Evolutionary conservation across 345 rosid genomes (phyloP).

Genomic region (Moricandia moricandioides): DNA sequence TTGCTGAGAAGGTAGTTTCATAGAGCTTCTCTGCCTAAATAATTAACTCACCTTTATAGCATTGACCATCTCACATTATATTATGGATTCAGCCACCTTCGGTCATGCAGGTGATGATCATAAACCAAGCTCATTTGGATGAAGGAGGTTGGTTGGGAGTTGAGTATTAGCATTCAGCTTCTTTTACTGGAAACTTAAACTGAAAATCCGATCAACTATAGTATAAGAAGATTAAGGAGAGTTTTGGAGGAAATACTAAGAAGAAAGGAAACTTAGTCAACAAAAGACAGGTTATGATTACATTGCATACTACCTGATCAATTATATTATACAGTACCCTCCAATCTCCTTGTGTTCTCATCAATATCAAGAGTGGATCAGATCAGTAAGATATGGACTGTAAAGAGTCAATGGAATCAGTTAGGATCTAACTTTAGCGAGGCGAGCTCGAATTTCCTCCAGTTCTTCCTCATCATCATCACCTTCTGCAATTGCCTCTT

Average conservation of each 20-base stretch:
- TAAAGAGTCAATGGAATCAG: constrained; percentile 7
- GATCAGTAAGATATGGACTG: neutral
- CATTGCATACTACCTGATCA: neutral
- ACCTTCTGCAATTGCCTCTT: constrained; percentile 79
- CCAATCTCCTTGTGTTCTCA: neutral
- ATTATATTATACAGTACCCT: constrained; percentile 24
- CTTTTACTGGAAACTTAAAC: neutral
- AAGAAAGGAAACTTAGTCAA: neutral
- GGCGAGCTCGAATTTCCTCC: constrained; percentile 86
- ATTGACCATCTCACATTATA: neutral
- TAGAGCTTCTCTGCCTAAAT: no score
- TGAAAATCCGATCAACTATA: neutral
- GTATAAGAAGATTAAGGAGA: neutral
- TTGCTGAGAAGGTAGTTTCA: no score
- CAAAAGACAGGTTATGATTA: neutral
- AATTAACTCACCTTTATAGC: no score
- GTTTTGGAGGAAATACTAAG: neutral
- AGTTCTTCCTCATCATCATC: constrained; percentile 86
- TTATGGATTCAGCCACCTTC: neutral
- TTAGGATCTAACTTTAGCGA: constrained; percentile 85
- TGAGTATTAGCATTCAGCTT: neutral
- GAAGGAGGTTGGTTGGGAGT: neutral
- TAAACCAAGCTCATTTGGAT: neutral
- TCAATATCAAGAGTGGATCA: neutral
- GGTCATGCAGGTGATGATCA: neutral